Base-by-base conservation (phyloP, 2,329 filamentous ascomycete species). In the Xylaria sp. region DNA sequence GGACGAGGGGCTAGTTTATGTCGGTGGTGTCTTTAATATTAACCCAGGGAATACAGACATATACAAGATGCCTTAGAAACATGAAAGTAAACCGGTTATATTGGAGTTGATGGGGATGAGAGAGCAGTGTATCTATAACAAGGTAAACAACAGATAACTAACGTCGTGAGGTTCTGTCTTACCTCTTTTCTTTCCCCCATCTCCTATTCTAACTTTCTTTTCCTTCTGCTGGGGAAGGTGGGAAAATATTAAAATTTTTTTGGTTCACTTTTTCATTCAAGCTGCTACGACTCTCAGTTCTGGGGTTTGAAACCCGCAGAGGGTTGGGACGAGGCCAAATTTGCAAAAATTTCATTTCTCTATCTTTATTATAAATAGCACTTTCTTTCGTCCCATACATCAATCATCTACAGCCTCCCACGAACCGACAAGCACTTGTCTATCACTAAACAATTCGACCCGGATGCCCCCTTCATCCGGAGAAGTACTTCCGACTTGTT, bases 401-500 rank as follows among this genome's bases (percentile, higher is more conserved):
- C 44, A 68, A 34, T 58, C 61, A 44, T 68, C 44, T 9, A 61
- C 50, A 9, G 60, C 71, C 70, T 85, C 82, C 86, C 86, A 88
- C 0, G 72, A 68, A 0, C 82, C 81, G 9, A 83, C 75, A 12
- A 82, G 75, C 8, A 87, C 78, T 0, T 81, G 80, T 9, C 83
- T 82, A 65, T 86, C 86, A 65, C 84, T 87, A 20, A 86, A 79
- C 8, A 88, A 74, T 72, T 86, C 89, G 1, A 87, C 82, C 51
- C 83, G 81, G 8, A 92, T 86, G 66, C 83, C 80, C 28, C 82
- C 79, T 2, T 76, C 72, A 3, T 74, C 74, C 28, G 62, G 44
- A 10, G 56, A 60, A 3, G 65, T 44, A 39, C 37, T 87, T n/a
- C 90, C 92, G 75, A 95, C 87, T 72, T 92, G 87, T 80, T 98